Percentiles rank a stretch among this genome's conserved stretches.
These are phyloP conservation scores for Rhizophlyctis rosea DNA, from an alignment of 192 early-diverging fungal genomes.

Conservation along the genomic window DNA sequence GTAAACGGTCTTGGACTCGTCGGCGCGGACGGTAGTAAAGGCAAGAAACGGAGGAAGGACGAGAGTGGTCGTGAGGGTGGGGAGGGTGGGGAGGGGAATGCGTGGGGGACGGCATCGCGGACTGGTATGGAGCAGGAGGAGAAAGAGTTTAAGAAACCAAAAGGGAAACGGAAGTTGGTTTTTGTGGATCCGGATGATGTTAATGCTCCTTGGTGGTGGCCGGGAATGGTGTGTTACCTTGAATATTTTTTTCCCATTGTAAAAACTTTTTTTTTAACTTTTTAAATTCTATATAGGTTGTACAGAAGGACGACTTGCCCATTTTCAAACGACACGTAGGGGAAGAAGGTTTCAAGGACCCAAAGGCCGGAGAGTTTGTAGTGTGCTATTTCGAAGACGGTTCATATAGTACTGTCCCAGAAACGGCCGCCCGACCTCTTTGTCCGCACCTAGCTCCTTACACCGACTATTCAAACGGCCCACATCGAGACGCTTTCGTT, in stretches of 20 bases:
- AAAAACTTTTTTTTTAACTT: no score
- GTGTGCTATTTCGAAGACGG: slow-evolving; percentile 66
- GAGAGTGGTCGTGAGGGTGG: no score
- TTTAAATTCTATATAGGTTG: slow-evolving; percentile 26
- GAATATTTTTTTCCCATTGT: no score
- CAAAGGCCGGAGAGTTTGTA: slow-evolving; percentile 49
- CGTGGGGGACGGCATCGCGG: no score
- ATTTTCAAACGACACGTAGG: slow-evolving; percentile 46
- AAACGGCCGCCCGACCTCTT: slow-evolving; percentile 37
- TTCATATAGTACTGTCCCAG: slow-evolving; percentile 42
- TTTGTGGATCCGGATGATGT: slow-evolving; percentile 66
- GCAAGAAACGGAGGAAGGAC: no score
- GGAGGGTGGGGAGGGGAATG: no score
- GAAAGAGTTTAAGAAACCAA: neutral
- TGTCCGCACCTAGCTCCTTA: slow-evolving; percentile 40
- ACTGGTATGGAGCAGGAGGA: no score
- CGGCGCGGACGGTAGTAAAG: no score
- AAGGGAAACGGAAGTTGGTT: slow-evolving; percentile 43
- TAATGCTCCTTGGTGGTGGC: slow-evolving; percentile 60
- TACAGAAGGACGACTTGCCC: slow-evolving; percentile 46
- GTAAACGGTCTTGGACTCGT: no score
- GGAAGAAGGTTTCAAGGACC: slow-evolving; percentile 38
- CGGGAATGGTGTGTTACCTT: slow-evolving; percentile 45
- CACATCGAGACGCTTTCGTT: slow-evolving; percentile 38
- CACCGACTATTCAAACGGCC: slow-evolving; percentile 43